These are phyloP conservation scores for Cryphonectria parasitica DNA, from an alignment of 2,329 filamentous ascomycete genomes.

Conservation along the genomic window DNA sequence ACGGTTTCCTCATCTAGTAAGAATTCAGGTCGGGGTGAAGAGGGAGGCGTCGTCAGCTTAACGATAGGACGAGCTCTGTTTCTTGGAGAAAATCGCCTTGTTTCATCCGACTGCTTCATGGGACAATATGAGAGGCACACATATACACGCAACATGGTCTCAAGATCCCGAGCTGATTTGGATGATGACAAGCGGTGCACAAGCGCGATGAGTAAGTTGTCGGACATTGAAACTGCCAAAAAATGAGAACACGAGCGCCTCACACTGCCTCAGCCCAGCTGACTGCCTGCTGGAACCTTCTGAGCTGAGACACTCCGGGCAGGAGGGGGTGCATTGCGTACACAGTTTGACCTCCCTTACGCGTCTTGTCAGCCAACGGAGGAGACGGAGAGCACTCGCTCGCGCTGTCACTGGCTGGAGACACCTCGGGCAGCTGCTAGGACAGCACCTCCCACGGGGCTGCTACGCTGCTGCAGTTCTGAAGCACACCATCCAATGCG, in stretches of 20 bases:
- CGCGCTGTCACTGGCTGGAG: slow-evolving; percentile 17
- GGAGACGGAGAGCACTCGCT: neutral
- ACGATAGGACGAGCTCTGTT: slow-evolving; percentile 16
- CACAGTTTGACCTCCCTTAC: slow-evolving; percentile 10
- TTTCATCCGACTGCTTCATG: neutral
- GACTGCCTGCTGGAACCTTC: neutral
- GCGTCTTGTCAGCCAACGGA: neutral
- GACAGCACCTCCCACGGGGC: slow-evolving; percentile 8
- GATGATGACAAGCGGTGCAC: neutral
- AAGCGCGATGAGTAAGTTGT: neutral
- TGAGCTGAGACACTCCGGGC: slow-evolving; percentile 17
- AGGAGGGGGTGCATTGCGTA: slow-evolving; percentile 17
- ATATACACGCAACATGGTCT: neutral
- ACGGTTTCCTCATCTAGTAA: slow-evolving; percentile 19
- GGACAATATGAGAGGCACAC: no score
- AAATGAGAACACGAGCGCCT: neutral
- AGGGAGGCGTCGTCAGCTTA: neutral
- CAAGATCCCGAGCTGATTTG: neutral
- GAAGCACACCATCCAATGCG: slow-evolving; percentile 6
- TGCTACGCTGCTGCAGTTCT: slow-evolving; percentile 13
- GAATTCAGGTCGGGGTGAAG: slow-evolving; percentile 4
- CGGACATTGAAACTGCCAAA: neutral
- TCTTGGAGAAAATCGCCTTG: slow-evolving; percentile 8
- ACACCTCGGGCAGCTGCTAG: slow-evolving; percentile 21
- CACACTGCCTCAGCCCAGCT: slow-evolving; percentile 5